A percentile compares a stretch with the other conserved stretches of the same genome.
Evolutionary conservation across 208 protist genomes (phyloP).

Genomic region (Leishmania amazonensis): DNA sequence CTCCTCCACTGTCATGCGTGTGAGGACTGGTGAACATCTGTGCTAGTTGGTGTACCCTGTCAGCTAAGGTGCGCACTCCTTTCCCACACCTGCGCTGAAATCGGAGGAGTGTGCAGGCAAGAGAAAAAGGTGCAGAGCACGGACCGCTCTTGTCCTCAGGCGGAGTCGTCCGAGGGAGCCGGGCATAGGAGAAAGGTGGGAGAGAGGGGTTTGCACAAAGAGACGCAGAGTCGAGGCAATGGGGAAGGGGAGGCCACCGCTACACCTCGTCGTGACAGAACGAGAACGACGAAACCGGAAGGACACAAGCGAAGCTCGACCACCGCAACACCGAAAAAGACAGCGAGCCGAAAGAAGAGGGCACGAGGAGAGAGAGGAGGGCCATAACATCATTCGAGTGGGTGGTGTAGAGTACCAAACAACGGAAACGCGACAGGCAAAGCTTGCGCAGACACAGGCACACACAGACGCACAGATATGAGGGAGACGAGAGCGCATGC

Average conservation of each 20-base stretch:
- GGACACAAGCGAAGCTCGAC: neutral
- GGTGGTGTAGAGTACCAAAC: neutral
- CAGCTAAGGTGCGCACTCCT: neutral
- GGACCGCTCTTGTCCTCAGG: neutral
- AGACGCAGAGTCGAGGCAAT: neutral
- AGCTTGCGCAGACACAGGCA: neutral
- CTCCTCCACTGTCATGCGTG: neutral
- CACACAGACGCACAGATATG: neutral
- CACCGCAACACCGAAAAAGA: neutral
- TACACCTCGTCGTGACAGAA: neutral
- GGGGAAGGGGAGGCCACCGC: neutral
- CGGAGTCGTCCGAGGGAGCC: neutral
- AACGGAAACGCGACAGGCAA: neutral
- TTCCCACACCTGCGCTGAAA: neutral
- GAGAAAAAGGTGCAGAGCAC: neutral
- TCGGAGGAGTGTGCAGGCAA: neutral
- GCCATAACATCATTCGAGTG: neutral
- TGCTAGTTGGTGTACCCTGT: neutral
- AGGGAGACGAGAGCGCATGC: neutral
- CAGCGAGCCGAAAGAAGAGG: neutral
- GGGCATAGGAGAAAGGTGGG: neutral
- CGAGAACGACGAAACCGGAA: neutral
- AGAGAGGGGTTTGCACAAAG: neutral
- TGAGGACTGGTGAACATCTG: neutral
- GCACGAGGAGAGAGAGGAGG: neutral